Evolutionary conservation across 129 eudicot genomes (phyloP), one percentile per base, ranked within the genome.

Genomic region (Ambrosia artemisiifolia): DNA sequence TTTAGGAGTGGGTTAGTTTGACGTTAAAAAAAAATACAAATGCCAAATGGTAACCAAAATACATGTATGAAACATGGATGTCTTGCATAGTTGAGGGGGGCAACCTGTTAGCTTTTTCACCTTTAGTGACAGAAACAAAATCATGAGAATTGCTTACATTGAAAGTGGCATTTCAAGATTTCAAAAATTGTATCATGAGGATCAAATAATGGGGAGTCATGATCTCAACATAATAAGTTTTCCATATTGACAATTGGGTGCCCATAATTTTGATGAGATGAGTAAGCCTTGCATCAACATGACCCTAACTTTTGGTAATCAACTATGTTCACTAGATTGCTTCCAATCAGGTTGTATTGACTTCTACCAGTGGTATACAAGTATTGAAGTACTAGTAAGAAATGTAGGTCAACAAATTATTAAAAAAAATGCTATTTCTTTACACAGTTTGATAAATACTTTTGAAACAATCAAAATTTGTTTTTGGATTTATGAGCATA

Each of bases 261-360:
- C 28, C 59, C 70, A 69, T 68, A 59, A 57, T 18, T 68, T 78
- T 78, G 62, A 78, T 71, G 77, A 32, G 66, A 63, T 71, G 63
- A 40, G 82, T 53, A 65, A 78, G 82, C 77, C 77, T 78, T 78
- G 17, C 82, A 78, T 78, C 82, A 78, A 71, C 72, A 78, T 63
- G 82, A 64, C 49, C 73, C 82, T 72, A 78, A 78, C 5, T 71
- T 43, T 78, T 71, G 60, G 78, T 71, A 78, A 78, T 72, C 82
- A 78, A 78, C 69, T 46, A 17, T 55, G 3, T 19, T 60, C 19
- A 49, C 40, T 56, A 12, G 53, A 17, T 1, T 60, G 43, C 43
- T 13, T 60, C 5, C 62, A 48, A 38, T 32, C 17, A 24, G 13
- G 16, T 62, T 73, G 49, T 35, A 33, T 43, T 67, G 34, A 61